Base-by-base conservation (phyloP, 2,329 filamentous ascomycete species). In the Xylariaceae sp. region DNA sequence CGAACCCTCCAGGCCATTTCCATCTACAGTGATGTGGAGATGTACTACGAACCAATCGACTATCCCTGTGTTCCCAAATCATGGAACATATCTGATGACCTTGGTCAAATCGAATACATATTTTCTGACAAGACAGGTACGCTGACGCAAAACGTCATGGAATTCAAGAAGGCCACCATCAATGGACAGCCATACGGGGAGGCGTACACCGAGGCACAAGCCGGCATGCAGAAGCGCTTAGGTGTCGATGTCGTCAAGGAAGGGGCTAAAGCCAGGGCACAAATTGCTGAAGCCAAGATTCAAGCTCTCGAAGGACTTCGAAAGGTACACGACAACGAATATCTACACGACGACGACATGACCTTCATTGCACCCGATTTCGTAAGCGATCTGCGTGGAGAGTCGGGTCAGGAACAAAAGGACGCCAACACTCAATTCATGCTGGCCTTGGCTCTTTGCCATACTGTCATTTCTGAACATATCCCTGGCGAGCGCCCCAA, bases 71-170 rank as follows among this genome's bases (percentile, higher is more conserved):
- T 95, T 11, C 94, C 95, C 5, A 97, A 97, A 65, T 90, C 91
- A 0, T 99, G 94, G 94, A 99, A 97, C 66, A 97, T 99, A 44
- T 97, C 92, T 1, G 94, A 99, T 65, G 95, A 99, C 62, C 78
- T 99, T 42, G 94, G 94, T 11, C 94, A 99, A 71, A 96, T 99
- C 55, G 94, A 97, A 70, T 99, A 97, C 74, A 96, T 99, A 58
- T 99, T 99, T 70, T 96, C 89, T 0, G 89, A 95, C 75, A 95
- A 95, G 71, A 95, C 89, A 0, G 89, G 89, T 51, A 95, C 89
- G 2, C 72, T 95, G 56, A 95, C 89, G 0, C 89, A 95, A 63
- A 95, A 95, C 66, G 87, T 95, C 46, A 95, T 95, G 94, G 95
- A 99, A 68, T 99, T 97, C 81, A 99, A 97, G 70, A 99, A 99